Percentiles rank a stretch among this genome's conserved stretches.
Evolutionary conservation across 2,329 filamentous ascomycete genomes (phyloP).

Genomic region (Fusarium multiceps): DNA sequence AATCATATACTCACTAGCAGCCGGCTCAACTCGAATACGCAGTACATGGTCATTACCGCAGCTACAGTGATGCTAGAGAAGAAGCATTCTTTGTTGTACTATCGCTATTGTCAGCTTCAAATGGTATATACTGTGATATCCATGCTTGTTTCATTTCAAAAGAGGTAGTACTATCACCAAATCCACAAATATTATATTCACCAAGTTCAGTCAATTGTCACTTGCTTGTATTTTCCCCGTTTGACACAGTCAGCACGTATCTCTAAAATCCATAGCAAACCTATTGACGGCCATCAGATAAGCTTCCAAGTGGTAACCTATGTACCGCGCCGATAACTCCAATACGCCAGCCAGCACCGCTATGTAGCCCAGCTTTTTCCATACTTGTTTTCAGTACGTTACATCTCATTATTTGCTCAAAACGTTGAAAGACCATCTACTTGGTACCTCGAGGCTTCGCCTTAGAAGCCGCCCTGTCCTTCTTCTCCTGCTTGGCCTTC

Average conservation of each 20-base stretch:
- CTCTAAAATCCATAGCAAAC: slow-evolving; percentile 5
- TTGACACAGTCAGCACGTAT: neutral
- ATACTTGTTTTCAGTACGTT: slow-evolving; percentile 1
- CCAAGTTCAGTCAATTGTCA: neutral
- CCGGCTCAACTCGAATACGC: neutral
- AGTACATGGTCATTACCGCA: neutral
- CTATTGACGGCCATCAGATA: neutral
- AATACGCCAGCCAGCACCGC: slow-evolving; percentile 36
- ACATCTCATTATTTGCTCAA: slow-evolving; percentile 3
- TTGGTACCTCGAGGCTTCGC: slow-evolving; percentile 78
- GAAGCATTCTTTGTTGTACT: neutral
- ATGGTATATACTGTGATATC: neutral
- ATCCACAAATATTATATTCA: neutral
- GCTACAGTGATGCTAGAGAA: neutral
- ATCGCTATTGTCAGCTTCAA: neutral
- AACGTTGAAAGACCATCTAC: neutral
- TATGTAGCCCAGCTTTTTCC: slow-evolving; percentile 6
- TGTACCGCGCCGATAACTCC: slow-evolving; percentile 30
- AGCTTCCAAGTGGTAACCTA: neutral
- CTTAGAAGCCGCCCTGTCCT: slow-evolving; percentile 93
- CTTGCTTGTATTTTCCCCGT: neutral
- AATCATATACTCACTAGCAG: neutral
- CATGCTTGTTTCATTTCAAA: neutral
- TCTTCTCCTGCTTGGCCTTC: slow-evolving; percentile 92
- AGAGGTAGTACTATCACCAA: neutral